Conservation (phyloP, 345 rosid species). For the Linum usitatissimum region DNA sequence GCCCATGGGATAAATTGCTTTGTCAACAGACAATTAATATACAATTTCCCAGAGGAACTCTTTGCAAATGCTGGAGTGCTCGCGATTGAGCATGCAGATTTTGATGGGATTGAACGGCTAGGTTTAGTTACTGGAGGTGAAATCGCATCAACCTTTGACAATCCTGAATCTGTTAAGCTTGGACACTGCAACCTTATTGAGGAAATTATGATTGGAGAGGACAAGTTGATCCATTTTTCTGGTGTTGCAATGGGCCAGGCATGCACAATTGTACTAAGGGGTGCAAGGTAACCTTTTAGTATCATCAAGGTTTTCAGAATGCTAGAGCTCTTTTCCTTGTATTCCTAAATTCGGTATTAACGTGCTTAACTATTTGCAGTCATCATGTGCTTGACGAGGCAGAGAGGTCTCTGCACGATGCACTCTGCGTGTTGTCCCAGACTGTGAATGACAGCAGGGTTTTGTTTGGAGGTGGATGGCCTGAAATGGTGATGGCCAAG, state of each 20-base stretch:
- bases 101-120: conserved; percentile 94
- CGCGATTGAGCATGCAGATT: conserved; percentile 99
- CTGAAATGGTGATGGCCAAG: conserved; percentile 98
- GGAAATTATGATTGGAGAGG: conserved; percentile 99
- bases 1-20: conserved; percentile 93
- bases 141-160: conserved; percentile 93
- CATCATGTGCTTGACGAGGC: conserved; percentile 97
- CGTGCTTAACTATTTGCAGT: conserved; percentile 36
- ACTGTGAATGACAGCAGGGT: conserved; percentile 89
- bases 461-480: conserved; percentile 98
- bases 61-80: conserved; percentile 96
- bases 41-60: conserved; percentile 95
- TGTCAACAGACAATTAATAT: conserved; percentile 91
- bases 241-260: conserved; percentile 98
- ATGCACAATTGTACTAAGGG: conserved; percentile 87
- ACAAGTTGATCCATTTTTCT: conserved; percentile 91
- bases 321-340: neutral
- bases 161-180: conserved; percentile 95
- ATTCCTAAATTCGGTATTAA: neutral
- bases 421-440: conserved; percentile 89
- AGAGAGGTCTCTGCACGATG: conserved; percentile 94
- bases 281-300: conserved; percentile 53
- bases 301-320: neutral
- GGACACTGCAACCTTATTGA: conserved; percentile 93
- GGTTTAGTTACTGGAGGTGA: conserved; percentile 96